phyloP scores from a whole-genome alignment of 2,329 filamentous ascomycete genomes.

The Tolypocladium sp. region DNA sequence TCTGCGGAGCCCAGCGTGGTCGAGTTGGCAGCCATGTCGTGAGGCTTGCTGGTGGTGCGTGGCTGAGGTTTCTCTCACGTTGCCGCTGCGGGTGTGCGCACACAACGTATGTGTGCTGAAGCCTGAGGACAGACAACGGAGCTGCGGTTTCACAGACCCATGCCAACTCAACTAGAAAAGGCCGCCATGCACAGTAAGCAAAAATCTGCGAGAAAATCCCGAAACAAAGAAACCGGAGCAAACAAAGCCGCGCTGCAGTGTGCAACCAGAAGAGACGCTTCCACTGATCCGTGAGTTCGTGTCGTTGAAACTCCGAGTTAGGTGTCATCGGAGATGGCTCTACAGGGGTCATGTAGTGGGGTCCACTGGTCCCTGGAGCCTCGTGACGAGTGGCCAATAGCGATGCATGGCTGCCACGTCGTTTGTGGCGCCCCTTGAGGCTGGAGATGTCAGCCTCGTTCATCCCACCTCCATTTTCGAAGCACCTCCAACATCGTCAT shows the following conservation, averaged over 20 bases:
- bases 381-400: background rate
- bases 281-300: background rate
- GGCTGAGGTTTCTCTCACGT: background rate
- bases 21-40: conserved; percentile 9
- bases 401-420: background rate
- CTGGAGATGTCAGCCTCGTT: conserved; percentile 4
- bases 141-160: background rate
- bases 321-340: background rate
- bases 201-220: rapidly evolving
- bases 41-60: background rate
- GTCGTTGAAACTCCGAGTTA: background rate
- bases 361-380: background rate
- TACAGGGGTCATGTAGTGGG: background rate
- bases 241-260: background rate
- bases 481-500: background rate
- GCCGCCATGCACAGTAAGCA: background rate
- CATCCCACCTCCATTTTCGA: background rate
- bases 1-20: conserved; percentile 6
- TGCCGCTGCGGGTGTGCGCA: background rate
- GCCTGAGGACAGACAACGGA: background rate
- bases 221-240: background rate
- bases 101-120: background rate
- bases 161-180: background rate
- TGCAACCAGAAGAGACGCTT: background rate
- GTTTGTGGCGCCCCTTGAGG: background rate